Percentiles rank a stretch among this genome's conserved stretches.
Conservation (phyloP, 139 green algal genomes). For the Desmodesmus armatus region DNA sequence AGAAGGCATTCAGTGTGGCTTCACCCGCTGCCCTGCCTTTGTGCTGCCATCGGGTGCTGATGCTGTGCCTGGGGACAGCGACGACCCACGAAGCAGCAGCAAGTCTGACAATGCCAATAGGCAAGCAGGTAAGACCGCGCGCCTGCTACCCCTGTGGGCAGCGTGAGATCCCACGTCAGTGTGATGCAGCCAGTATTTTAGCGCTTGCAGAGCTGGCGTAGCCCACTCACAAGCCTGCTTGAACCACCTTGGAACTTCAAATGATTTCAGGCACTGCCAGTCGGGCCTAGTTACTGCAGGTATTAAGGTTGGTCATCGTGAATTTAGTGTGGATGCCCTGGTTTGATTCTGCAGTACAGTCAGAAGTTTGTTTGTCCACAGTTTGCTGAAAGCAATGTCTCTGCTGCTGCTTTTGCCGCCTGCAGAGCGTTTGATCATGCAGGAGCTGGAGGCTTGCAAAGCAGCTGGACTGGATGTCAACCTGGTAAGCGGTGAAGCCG, state of each 20-base stretch:
- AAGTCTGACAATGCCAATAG: not conserved
- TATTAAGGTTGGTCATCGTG: no score
- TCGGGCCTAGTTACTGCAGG: no score
- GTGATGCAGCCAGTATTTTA: no score
- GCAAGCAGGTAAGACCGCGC: not conserved
- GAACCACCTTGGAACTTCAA: no score
- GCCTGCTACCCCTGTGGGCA: no score
- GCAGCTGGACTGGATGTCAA: slow-evolving; percentile 24
- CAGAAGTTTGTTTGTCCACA: not conserved
- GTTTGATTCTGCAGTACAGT: no score
- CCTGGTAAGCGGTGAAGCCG: slow-evolving; percentile 10
- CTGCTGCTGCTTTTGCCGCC: slow-evolving; percentile 34
- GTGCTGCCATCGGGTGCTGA: not conserved
- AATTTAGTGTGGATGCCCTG: no score
- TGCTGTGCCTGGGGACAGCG: slow-evolving; percentile 35
- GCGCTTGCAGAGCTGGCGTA: no score
- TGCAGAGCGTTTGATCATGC: slow-evolving; percentile 21
- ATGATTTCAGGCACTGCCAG: no score
- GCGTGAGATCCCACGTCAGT: no score
- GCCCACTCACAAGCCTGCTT: no score
- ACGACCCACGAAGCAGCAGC: slow-evolving; percentile 14
- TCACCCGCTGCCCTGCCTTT: not conserved
- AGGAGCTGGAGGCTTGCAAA: slow-evolving; percentile 30
- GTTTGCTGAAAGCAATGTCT: not conserved
- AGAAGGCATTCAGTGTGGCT: slow-evolving; percentile 22